Evolutionary conservation across 2,329 filamentous ascomycete species (phyloP).

Genomic region (Aspergillus sclerotialis): DNA sequence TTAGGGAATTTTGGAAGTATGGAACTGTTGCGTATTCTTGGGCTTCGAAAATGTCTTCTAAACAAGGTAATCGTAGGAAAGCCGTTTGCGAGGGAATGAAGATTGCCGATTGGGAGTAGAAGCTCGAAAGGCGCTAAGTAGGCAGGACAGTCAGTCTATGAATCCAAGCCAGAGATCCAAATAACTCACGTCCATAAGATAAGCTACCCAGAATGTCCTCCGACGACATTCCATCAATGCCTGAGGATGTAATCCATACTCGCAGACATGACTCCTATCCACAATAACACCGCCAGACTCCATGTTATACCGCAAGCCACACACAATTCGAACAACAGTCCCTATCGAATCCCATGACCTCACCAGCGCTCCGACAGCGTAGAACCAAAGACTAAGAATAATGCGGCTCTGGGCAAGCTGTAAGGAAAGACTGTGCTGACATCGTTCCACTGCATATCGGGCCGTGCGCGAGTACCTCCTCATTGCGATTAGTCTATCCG

Average conservation of each 20-base stretch:
- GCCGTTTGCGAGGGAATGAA: conserved; percentile 59
- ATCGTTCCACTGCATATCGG: conserved; percentile 48
- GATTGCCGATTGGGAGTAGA: conserved; percentile 48
- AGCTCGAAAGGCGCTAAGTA: conserved; percentile 54
- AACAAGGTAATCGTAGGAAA: conserved; percentile 59
- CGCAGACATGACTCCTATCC: conserved; percentile 40
- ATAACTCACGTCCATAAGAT: conserved; percentile 60
- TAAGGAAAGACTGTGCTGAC: conserved; percentile 48
- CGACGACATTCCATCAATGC: conserved; percentile 61
- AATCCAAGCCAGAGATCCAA: too few species aligned
- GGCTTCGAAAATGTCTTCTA: conserved; percentile 55
- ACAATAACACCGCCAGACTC: conserved; percentile 49
- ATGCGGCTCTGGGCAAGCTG: conserved; percentile 62
- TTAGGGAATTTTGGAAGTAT: conserved; percentile 51
- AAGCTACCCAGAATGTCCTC: conserved; percentile 66
- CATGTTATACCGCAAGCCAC: conserved; percentile 56
- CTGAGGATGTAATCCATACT: conserved; percentile 51
- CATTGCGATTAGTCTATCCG: conserved; percentile 39
- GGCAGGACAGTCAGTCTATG: too few species aligned
- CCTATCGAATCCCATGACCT: conserved; percentile 60
- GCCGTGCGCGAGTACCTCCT: conserved; percentile 49
- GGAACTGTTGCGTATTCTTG: conserved; percentile 53
- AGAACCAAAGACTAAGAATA: conserved; percentile 60
- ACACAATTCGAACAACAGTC: conserved; percentile 54
- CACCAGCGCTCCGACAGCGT: conserved; percentile 52